phyloP scores from a whole-genome alignment of 257 asterid genomes.

The Nicotiana knightiana region DNA sequence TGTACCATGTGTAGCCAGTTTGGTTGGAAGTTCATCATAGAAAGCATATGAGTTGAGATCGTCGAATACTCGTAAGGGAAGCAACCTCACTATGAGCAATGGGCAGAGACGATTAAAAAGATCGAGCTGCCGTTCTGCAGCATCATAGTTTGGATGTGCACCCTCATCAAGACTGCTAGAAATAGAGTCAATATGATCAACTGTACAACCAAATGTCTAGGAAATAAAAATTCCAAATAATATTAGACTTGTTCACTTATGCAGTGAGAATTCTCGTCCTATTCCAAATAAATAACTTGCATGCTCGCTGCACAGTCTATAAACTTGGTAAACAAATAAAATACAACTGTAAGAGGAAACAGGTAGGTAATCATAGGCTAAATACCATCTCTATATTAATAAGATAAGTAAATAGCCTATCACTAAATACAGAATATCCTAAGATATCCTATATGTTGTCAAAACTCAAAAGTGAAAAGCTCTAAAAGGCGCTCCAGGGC shows the following conservation, averaged over 20 bases:
- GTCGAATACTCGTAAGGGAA: constrained; percentile 76
- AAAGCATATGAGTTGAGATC: constrained; percentile 52
- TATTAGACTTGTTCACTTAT: not conserved
- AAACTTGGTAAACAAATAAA: constrained; percentile 1
- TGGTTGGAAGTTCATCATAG: constrained; percentile 47
- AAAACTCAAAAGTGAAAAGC: too few species aligned
- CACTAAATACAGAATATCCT: not conserved
- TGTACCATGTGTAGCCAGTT: constrained; percentile 44
- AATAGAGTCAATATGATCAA: not conserved
- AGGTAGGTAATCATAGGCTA: not conserved
- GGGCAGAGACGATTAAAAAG: constrained; percentile 80
- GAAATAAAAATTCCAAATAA: not conserved
- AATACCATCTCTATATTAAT: not conserved
- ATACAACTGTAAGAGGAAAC: not conserved
- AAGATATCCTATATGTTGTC: not conserved
- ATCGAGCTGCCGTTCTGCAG: constrained; percentile 29
- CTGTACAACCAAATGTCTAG: not conserved
- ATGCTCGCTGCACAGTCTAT: not conserved
- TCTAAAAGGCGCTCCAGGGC: too few species aligned
- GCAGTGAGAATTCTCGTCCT: not conserved
- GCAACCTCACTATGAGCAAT: constrained; percentile 78
- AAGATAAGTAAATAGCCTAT: not conserved
- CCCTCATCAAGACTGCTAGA: constrained; percentile 30
- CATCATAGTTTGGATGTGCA: constrained; percentile 28
- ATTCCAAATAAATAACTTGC: not conserved